Percentiles rank a stretch among this genome's conserved stretches.
These are phyloP conservation scores for Tetracentron sinense DNA, from an alignment of 164 flowering plant species.

Conservation along the genomic window DNA sequence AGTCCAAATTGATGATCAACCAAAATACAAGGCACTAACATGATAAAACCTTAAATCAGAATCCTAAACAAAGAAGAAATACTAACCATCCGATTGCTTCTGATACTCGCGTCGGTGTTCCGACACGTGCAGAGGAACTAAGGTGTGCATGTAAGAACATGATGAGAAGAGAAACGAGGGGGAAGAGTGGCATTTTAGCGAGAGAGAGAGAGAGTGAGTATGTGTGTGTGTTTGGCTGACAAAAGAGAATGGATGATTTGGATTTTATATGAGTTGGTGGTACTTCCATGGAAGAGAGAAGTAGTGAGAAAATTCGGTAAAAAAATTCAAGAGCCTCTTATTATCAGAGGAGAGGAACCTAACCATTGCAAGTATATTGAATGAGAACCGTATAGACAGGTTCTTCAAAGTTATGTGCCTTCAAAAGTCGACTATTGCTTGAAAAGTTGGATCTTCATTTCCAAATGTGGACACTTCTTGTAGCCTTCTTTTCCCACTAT, in stretches of 20 bases:
- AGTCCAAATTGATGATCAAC: too few species aligned
- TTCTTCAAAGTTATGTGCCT: too few species aligned
- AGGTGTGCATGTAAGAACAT: not conserved
- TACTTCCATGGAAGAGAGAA: not conserved
- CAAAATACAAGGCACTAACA: too few species aligned
- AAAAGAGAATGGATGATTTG: not conserved
- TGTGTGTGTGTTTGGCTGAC: not conserved
- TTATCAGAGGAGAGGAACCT: too few species aligned
- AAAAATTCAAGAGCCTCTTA: not conserved
- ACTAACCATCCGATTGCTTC: constrained; percentile 13
- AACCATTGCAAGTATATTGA: too few species aligned
- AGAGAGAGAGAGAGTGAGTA: constrained; percentile 2
- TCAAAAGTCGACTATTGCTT: too few species aligned
- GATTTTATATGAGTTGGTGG: not conserved
- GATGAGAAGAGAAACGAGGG: constrained; percentile 3
- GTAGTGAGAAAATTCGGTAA: not conserved
- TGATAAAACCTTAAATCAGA: too few species aligned
- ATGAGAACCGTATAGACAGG: too few species aligned
- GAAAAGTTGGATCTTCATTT: too few species aligned
- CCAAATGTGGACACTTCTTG: too few species aligned
- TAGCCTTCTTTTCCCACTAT: too few species aligned
- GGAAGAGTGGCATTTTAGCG: constrained; percentile 8
- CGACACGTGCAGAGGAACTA: not conserved
- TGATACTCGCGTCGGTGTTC: not conserved
- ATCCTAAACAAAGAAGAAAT: not conserved